A percentile compares a stretch with the other conserved stretches of the same genome.
Evolutionary conservation across 2,329 filamentous ascomycete genomes (phyloP).

Genomic region (Colletotrichum costaricense): DNA sequence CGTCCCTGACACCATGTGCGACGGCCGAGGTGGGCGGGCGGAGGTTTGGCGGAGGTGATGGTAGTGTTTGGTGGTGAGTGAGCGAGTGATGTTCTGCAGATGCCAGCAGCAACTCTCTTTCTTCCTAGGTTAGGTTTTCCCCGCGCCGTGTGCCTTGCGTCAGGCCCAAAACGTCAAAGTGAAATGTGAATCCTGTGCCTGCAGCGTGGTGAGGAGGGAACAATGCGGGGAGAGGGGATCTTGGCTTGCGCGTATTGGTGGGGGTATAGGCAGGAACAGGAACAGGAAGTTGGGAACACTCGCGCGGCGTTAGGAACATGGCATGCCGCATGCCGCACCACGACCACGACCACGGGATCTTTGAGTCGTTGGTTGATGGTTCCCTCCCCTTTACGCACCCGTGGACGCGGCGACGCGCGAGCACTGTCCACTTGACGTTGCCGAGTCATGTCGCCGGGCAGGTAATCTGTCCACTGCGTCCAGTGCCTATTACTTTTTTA

Average conservation of each 20-base stretch:
- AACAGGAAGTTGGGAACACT: no score
- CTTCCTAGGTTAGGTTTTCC: background rate
- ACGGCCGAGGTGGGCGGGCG: background rate
- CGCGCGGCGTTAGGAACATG: background rate
- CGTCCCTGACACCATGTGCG: conserved; percentile 20
- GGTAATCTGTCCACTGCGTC: no score
- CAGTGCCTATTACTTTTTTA: no score
- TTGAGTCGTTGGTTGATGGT: background rate
- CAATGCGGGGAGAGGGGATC: background rate
- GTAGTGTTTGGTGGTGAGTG: background rate
- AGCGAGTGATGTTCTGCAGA: background rate
- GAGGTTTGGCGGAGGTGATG: background rate
- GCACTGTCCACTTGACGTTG: background rate
- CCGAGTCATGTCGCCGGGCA: conserved; percentile 2
- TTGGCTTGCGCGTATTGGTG: background rate
- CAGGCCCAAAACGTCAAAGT: background rate
- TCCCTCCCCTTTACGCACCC: no score
- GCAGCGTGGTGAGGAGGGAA: background rate
- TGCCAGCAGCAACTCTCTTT: background rate
- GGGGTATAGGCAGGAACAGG: background rate
- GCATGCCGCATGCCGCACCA: background rate
- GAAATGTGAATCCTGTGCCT: background rate
- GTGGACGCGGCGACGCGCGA: no score
- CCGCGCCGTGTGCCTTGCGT: background rate
- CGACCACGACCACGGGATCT: no score